Conservation (phyloP, 441 rosid genomes). For the Erodium texanum region DNA sequence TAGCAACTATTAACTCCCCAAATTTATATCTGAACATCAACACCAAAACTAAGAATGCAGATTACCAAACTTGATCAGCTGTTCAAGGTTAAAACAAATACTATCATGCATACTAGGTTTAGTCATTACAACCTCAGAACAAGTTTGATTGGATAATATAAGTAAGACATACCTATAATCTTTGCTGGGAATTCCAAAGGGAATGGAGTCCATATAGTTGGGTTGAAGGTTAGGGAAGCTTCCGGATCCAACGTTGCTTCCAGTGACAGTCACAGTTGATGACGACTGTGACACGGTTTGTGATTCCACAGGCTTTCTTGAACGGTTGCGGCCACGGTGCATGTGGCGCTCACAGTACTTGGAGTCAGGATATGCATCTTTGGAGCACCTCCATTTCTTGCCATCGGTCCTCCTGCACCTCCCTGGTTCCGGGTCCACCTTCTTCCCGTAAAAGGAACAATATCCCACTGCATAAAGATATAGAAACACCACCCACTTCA, state of each 20-base stretch:
- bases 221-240: not conserved
- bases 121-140: no score
- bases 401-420: slow-evolving; percentile 97
- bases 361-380: slow-evolving; percentile 88
- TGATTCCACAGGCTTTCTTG: slow-evolving; percentile 97
- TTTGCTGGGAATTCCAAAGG: slow-evolving; percentile 3
- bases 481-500: not conserved
- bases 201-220: not conserved
- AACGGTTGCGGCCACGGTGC: slow-evolving; percentile 99
- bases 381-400: slow-evolving; percentile 97
- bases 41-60: not conserved
- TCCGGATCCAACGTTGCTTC: not conserved
- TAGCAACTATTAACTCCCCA: not conserved
- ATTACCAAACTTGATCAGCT: not conserved
- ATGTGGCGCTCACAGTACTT: slow-evolving; percentile 97
- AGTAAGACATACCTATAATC: not conserved
- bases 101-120: no score
- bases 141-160: no score
- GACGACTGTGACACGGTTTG: not conserved
- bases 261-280: not conserved
- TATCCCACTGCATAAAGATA: slow-evolving; percentile 49
- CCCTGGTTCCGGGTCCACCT: slow-evolving; percentile 87
- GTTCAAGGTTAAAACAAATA: no score
- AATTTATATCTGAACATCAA: not conserved
- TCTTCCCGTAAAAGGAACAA: slow-evolving; percentile 75